Base-by-base conservation (phyloP, 495 filamentous ascomycete species). In the Aspergillus hancockii region DNA sequence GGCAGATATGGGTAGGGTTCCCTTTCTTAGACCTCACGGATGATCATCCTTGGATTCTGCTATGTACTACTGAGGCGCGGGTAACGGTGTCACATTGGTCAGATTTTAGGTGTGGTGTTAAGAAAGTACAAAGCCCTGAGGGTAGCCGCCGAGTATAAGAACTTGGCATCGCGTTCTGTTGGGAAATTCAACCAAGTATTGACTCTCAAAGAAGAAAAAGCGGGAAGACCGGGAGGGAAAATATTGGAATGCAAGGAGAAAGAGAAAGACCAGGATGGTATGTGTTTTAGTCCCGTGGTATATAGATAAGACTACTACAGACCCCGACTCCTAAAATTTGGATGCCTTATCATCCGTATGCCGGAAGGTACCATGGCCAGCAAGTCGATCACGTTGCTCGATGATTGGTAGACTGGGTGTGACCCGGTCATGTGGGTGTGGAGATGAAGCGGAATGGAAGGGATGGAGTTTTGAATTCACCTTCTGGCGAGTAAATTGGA, bases 381-480 rank as follows among this genome's bases (percentile, higher is more conserved):
- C 60, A 60, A 38, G 56, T 54, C 46, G 63, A 54, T 59, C 66
- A 69, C 66, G 66, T 69, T 69, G 63, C 28, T 10, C 59, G 60
- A 62, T 64, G 66, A 69, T 69, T 69, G 66, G 63, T 57, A 63
- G 60, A 60, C 41, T 58, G 54, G 56, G 51, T 12, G 32, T 46
- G 52, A 38, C 18, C 19, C 32, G 23, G 46, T 58, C 54, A 64
- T 58, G 58, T 50, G 62, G 54, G 25, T 55, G 62, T 61, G 58
- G 58, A 51, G 58, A 61, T 57, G 58, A 30, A 57, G 12, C 43
- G 43, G 41, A 45, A 18, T 3, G 41, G n/a, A 18, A 14, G 41
- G 5, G 43, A 43, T 43, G 8, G 40, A 43, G 14, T 43, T 18
- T n/a, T 21, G 13, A 8, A n/a, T 8, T 14, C 6, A 43, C 14